These are phyloP conservation scores for Clonostachys chloroleuca DNA, from an alignment of 2,329 filamentous ascomycete genomes.

Conservation along the genomic window DNA sequence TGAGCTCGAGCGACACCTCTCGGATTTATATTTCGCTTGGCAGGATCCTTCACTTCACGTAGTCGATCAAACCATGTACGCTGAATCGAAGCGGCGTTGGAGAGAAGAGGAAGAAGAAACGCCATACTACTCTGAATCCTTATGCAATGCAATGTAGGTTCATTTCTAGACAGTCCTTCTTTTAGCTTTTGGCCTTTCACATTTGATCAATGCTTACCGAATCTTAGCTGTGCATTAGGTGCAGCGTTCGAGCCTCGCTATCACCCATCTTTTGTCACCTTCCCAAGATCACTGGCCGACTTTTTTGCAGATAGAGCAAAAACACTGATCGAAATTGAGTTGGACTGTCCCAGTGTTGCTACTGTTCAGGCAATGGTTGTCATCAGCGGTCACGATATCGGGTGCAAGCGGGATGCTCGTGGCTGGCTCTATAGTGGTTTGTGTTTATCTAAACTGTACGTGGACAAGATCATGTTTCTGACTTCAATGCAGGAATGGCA, in stretches of 20 bases:
- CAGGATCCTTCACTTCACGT: constrained; percentile 14
- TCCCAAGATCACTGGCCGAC: constrained; percentile 24
- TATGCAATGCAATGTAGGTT: constrained; percentile 17
- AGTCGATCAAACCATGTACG: constrained; percentile 13
- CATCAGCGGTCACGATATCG: constrained; percentile 15
- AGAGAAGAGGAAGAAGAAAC: constrained; percentile 11
- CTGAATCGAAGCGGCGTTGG: constrained; percentile 6
- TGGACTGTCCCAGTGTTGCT: constrained; percentile 15
- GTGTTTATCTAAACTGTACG: background rate
- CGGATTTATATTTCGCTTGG: constrained; percentile 12
- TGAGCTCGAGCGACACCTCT: constrained; percentile 9
- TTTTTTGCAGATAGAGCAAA: constrained; percentile 18
- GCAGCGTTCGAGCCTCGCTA: constrained; percentile 22
- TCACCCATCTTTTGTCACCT: constrained; percentile 4
- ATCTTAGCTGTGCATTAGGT: constrained; percentile 28
- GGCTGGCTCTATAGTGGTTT: constrained; percentile 18
- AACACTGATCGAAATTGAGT: constrained; percentile 14
- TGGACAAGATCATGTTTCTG: constrained; percentile 3
- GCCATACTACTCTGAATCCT: constrained; percentile 17
- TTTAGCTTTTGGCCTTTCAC: background rate
- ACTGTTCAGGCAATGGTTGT: constrained; percentile 17
- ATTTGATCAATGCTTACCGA: background rate
- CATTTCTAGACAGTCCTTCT: background rate
- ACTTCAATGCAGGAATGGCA: constrained; percentile 18
- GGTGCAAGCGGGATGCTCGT: constrained; percentile 14